A percentile compares a stretch with the other conserved stretches of the same genome.
Evolutionary conservation across 2,329 filamentous ascomycete genomes (phyloP).

Genomic region (Thyridium curvatum): DNA sequence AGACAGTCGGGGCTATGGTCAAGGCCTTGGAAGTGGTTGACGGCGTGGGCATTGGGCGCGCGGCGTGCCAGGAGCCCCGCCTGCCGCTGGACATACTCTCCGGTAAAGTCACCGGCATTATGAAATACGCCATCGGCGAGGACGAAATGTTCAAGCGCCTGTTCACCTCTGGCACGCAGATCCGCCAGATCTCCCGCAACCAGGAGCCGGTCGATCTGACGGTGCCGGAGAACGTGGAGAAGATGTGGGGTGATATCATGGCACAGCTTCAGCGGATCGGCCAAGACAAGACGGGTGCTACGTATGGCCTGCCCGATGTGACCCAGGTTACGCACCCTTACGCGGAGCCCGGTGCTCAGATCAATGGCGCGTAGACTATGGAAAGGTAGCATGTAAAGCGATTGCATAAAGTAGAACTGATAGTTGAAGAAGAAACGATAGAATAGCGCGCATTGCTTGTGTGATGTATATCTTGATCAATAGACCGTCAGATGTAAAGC

Average conservation of each 20-base stretch:
- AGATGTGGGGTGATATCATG: not conserved
- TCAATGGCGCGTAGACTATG: no score
- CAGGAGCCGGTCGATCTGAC: not conserved
- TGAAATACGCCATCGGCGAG: conserved; percentile 23
- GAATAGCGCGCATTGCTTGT: no score
- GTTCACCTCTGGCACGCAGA: not conserved
- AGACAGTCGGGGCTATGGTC: conserved; percentile 46
- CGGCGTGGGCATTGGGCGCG: conserved; percentile 48
- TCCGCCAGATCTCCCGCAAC: not conserved
- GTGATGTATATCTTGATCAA: no score
- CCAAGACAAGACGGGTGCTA: not conserved
- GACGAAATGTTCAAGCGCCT: not conserved
- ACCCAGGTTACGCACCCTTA: no score
- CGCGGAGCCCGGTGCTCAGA: no score
- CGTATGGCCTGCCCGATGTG: no score
- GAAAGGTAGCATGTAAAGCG: no score
- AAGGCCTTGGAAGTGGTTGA: conserved; percentile 45
- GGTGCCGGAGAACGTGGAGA: not conserved
- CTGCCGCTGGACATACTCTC: conserved; percentile 36
- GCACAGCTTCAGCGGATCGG: not conserved
- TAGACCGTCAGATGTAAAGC: no score
- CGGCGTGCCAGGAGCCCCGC: conserved; percentile 41
- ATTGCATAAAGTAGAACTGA: no score
- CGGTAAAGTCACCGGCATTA: conserved; percentile 39
- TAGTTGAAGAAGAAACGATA: no score